phyloP scores from a whole-genome alignment of 129 eudicot genomes.

The Centella asiatica region DNA sequence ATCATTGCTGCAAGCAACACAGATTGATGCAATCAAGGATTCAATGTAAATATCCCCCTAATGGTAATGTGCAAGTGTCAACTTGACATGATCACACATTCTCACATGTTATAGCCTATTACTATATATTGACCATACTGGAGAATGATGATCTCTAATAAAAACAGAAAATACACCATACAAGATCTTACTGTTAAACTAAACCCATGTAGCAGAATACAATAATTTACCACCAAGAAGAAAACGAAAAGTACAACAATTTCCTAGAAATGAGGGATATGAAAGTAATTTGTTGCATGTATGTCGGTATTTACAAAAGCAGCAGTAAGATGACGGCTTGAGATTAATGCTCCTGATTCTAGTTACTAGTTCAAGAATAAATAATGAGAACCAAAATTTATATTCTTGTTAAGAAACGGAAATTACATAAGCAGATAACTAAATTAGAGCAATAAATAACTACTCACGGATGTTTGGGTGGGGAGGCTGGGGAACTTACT shows the following conservation, averaged over 20 bases:
- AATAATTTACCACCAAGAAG: no score
- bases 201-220: no score
- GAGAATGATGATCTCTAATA: neutral
- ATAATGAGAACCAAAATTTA: neutral
- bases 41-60: no score
- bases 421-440: neutral
- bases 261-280: neutral
- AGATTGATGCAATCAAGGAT: no score
- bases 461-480: neutral
- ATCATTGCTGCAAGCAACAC: neutral
- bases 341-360: neutral
- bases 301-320: neutral
- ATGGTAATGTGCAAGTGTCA: no score
- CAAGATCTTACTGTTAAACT: no score
- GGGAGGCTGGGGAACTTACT: constrained; percentile 37
- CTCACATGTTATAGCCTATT: no score
- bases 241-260: no score
- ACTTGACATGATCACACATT: no score
- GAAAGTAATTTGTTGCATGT: neutral
- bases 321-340: neutral
- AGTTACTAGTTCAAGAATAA: neutral
- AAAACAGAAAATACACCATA: no score
- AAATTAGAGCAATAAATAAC: neutral
- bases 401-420: neutral
- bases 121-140: neutral